Conservation (phyloP, 306 rosid species). For the Aeschynomene evenia region DNA sequence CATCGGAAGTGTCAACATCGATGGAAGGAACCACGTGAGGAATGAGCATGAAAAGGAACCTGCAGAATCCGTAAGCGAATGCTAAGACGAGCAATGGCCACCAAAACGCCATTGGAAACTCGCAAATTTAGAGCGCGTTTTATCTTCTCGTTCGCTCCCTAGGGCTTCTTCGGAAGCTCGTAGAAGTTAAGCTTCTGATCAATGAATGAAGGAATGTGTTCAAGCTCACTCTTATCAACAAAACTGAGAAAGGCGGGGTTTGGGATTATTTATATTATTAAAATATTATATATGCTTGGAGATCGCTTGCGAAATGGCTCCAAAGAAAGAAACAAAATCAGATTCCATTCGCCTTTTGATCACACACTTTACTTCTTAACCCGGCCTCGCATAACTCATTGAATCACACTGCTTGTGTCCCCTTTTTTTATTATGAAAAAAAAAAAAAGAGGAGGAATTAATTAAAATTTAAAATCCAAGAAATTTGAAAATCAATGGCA, state of each 20-base stretch:
- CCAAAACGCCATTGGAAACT: slow-evolving; percentile 67
- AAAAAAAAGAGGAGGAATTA: not conserved
- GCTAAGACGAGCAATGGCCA: slow-evolving; percentile 79
- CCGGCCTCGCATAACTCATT: not conserved
- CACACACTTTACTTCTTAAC: slow-evolving; percentile 8
- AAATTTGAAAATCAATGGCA: not conserved
- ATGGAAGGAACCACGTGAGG: slow-evolving; percentile 81
- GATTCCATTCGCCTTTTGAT: slow-evolving; percentile 23
- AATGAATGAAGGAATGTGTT: slow-evolving; percentile 21
- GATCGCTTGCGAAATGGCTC: not conserved
- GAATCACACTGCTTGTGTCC: not conserved
- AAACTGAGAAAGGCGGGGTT: not conserved
- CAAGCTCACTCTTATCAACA: not conserved
- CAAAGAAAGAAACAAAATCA: not conserved
- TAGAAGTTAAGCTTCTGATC: not conserved
- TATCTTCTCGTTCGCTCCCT: not conserved
- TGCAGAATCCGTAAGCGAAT: slow-evolving; percentile 65
- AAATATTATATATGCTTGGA: not conserved
- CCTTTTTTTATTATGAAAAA: not conserved
- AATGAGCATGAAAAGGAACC: slow-evolving; percentile 79
- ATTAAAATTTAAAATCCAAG: not conserved
- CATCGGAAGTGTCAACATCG: slow-evolving; percentile 83
- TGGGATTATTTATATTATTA: not conserved
- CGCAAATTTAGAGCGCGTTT: slow-evolving; percentile 18
- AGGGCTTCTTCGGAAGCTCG: slow-evolving; percentile 20